Evolutionary conservation across 768 basidiomycete species (phyloP).

Genomic region (Tulasnella sp.): DNA sequence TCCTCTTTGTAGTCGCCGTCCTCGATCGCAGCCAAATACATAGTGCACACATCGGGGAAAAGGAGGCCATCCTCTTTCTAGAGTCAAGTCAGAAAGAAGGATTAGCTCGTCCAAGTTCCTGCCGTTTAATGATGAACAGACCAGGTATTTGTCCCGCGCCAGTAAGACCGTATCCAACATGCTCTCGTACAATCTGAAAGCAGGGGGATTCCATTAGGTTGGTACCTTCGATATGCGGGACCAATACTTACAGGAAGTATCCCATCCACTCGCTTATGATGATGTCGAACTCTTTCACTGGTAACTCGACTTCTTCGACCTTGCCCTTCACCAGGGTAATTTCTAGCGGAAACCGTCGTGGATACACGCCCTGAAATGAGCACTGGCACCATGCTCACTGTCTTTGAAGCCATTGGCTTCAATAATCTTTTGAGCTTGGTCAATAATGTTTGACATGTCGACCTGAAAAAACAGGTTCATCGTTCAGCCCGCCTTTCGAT

Average conservation of each 20-base stretch:
- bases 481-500: background rate
- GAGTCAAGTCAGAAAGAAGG: background rate
- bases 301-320: constrained; percentile 87
- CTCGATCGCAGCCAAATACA: constrained; percentile 96
- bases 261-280: constrained; percentile 99
- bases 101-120: background rate
- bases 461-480: constrained; percentile 52
- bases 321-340: constrained; percentile 98
- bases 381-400: constrained; percentile 51
- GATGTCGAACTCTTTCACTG: constrained; percentile 91
- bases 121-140: constrained; percentile 30
- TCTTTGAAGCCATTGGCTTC: constrained; percentile 95
- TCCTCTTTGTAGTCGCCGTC: constrained; percentile 99
- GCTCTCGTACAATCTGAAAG: constrained; percentile 74
- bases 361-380: background rate
- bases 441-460: constrained; percentile 99
- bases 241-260: constrained; percentile 67
- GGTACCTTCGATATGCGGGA: background rate
- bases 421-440: constrained; percentile 96
- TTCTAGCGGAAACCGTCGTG: constrained; percentile 45
- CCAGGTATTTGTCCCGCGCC: constrained; percentile 95
- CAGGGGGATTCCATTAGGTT: background rate
- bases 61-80: constrained; percentile 74
- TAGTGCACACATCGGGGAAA: constrained; percentile 90
- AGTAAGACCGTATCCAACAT: constrained; percentile 98